These are phyloP conservation scores for Cucumis hystrix DNA, from an alignment of 306 rosid genomes.

Conservation along the genomic window DNA sequence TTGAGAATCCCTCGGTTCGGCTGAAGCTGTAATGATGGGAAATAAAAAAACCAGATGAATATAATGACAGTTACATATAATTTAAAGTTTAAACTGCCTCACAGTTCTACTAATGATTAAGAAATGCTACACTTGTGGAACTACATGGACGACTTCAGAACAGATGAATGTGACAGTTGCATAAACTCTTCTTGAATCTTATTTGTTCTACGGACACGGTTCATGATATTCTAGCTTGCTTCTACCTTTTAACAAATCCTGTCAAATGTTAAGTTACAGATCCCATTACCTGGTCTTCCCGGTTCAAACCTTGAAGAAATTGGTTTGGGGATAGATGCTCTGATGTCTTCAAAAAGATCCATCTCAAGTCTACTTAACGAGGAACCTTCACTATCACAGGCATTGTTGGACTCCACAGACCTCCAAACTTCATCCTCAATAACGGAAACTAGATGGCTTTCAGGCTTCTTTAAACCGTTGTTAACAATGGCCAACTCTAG, in stretches of 20 bases:
- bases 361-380: conserved; percentile 39
- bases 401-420: conserved; percentile 27
- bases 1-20: background rate
- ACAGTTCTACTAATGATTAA: background rate
- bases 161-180: too few relatives aligned
- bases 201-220: too few relatives aligned
- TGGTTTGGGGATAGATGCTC: conserved; percentile 8
- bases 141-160: background rate
- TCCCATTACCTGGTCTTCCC: conserved; percentile 14
- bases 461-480: conserved; percentile 30
- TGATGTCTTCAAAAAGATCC: conserved; percentile 34
- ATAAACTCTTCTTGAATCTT: too few relatives aligned
- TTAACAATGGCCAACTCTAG: conserved; percentile 41
- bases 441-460: conserved; percentile 9
- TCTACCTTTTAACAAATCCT: background rate
- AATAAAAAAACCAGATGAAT: background rate
- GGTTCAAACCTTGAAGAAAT: conserved; percentile 14
- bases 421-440: conserved; percentile 22
- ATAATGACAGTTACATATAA: background rate
- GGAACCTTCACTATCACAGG: conserved; percentile 21
- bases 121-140: background rate
- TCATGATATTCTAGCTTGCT: background rate
- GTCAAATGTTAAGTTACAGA: background rate
- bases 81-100: background rate
- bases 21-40: background rate